These are phyloP conservation scores for Dionaea muscipula DNA, from an alignment of 179 eudicot species.

Conservation along the genomic window DNA sequence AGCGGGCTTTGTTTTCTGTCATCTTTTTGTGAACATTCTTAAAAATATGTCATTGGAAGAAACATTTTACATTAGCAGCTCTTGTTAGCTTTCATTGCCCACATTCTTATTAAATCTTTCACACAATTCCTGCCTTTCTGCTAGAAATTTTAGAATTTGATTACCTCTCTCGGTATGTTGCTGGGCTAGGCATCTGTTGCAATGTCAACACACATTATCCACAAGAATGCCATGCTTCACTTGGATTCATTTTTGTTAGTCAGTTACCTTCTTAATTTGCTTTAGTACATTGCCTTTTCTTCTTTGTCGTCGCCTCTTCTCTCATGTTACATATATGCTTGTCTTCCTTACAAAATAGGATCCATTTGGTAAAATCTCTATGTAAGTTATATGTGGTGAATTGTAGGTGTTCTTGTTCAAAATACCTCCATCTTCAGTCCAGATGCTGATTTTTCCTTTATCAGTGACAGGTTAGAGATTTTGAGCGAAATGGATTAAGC, in stretches of 20 bases:
- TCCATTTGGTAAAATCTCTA: too few relatives aligned
- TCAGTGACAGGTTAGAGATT: constrained; percentile 81
- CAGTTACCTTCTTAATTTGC: too few relatives aligned
- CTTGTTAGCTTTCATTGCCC: not conserved
- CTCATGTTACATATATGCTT: too few relatives aligned
- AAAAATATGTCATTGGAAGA: not conserved
- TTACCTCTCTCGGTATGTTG: not conserved
- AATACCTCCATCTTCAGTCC: constrained; percentile 3
- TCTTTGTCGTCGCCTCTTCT: too few relatives aligned
- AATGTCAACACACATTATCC: not conserved
- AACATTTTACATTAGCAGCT: not conserved
- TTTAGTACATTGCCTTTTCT: too few relatives aligned
- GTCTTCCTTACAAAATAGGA: too few relatives aligned
- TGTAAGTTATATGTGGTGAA: too few relatives aligned
- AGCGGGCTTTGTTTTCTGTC: not conserved
- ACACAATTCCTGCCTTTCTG: not conserved
- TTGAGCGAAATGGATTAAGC: constrained; percentile 74
- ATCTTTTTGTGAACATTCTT: not conserved
- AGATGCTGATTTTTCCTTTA: constrained; percentile 17
- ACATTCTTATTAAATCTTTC: not conserved
- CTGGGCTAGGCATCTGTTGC: not conserved
- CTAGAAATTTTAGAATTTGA: not conserved
- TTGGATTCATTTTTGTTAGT: too few relatives aligned
- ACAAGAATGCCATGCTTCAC: too few relatives aligned
- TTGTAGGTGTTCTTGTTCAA: too few relatives aligned